Base-by-base conservation (phyloP, 2,329 filamentous ascomycete species). In the Nigrospora sphaerica region DNA sequence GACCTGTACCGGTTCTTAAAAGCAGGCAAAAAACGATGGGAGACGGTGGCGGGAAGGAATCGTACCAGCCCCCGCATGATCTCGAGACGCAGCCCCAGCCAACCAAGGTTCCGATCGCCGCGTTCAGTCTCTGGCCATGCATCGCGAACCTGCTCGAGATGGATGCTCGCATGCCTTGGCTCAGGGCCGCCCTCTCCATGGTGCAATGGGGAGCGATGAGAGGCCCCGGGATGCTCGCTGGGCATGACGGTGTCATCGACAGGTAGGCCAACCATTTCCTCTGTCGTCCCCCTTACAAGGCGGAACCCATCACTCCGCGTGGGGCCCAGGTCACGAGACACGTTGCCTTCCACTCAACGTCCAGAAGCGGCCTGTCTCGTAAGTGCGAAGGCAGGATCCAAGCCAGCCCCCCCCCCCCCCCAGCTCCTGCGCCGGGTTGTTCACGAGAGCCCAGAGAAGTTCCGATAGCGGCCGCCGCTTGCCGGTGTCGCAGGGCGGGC, bases 81-180 rank as follows among this genome's bases (percentile, higher is more conserved):
- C 42, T 35, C 32, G 55, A 62, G 44, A 43, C 53, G 42, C 47
- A 40, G 16, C 17, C 51, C 42, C 38, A 46, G 44, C 53, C 57
- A 50, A 45, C 45, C 51, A 78, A 74, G 62, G 76, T 75, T 48
- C 85, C 89, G 45, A 77, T 96, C 55, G 69, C 93, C 50, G 77
- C 78, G 54, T 95, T 93, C 75, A 81, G 79, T 57, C 63, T 88
- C 44, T 95, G 87, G 83, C 74, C 81, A 57, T 88, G 86, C 66
- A 64, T 85, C 47, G 83, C 82, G 51, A 83, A 81, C 63, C 67
- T 95, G 52, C 68, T 90, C 55, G 83, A 90, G 72, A 68, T 95
- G 61, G 75, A 85, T 55, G 66, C 72, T 54, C 86, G 89, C 66
- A 95, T 95, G 89, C 92, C 92, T 52, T 97, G 92, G 92, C 77